These are phyloP conservation scores for Thalassiosira pacifica DNA, from an alignment of 352 stramenopile species.

Conservation along the genomic window DNA sequence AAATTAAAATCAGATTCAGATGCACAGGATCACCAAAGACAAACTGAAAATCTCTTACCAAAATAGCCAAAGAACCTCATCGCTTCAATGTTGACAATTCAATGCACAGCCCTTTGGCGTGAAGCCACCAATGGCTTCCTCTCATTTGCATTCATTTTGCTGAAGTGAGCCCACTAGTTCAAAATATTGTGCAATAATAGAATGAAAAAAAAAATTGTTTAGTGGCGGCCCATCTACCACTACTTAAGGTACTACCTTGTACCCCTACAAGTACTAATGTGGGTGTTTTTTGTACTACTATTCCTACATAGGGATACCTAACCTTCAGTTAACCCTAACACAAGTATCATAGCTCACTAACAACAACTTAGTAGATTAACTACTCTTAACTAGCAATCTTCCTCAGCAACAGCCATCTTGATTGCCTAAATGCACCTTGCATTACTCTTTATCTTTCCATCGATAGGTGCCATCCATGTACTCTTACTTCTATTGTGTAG, in stretches of 20 bases:
- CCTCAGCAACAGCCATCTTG: neutral
- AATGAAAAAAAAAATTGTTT: neutral
- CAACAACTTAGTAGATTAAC: neutral
- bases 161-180: too few species aligned
- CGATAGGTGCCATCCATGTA: neutral
- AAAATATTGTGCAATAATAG: too few species aligned
- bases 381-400: neutral
- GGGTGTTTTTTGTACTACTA: neutral
- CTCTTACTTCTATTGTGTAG: neutral
- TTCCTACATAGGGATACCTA: neutral
- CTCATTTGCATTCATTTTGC: too few species aligned
- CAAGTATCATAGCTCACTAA: neutral
- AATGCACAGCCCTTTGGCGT: too few species aligned
- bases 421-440: neutral
- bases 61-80: too few species aligned
- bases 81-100: too few species aligned
- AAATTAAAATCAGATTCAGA: too few species aligned
- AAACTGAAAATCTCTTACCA: too few species aligned
- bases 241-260: too few species aligned
- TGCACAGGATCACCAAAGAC: too few species aligned
- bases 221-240: neutral
- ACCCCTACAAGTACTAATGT: too few species aligned
- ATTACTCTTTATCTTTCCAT: neutral
- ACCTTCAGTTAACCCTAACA: conserved; percentile 1
- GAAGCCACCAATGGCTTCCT: too few species aligned